Conservation (phyloP, 1,284 basidiomycete species). For the Boletus semigastroideus region DNA sequence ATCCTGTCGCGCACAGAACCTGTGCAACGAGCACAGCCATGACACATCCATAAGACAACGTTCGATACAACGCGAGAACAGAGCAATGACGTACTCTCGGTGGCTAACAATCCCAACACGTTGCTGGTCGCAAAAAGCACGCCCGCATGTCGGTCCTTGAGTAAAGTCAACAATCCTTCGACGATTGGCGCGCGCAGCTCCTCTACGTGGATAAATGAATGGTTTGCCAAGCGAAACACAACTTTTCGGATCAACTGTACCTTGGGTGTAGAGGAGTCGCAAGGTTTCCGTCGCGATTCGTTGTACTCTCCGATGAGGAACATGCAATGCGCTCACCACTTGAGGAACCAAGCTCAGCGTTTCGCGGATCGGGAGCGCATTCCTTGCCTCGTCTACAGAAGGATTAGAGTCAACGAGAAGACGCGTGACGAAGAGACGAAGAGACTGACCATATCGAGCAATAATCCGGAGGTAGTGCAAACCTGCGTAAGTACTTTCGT, state of each 20-base stretch:
- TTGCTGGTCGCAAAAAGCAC: slow-evolving; percentile 20
- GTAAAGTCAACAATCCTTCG: slow-evolving; percentile 14
- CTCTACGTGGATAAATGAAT: slow-evolving; percentile 1
- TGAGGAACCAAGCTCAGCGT: slow-evolving; percentile 10
- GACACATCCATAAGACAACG: neutral
- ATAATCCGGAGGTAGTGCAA: slow-evolving; percentile 27
- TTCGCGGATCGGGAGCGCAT: neutral
- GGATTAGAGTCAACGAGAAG: neutral
- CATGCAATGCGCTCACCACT: slow-evolving; percentile 17
- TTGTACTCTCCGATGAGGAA: slow-evolving; percentile 20
- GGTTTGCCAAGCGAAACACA: neutral
- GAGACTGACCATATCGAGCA: slow-evolving; percentile 17
- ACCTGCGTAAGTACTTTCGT: slow-evolving; percentile 16
- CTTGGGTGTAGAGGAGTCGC: slow-evolving; percentile 1
- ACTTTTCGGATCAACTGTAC: slow-evolving; percentile 4
- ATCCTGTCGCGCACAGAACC: slow-evolving; percentile 21
- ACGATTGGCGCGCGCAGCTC: slow-evolving; percentile 12
- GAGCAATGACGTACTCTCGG: slow-evolving; percentile 16
- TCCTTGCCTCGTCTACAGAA: slow-evolving; percentile 7
- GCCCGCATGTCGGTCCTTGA: slow-evolving; percentile 16
- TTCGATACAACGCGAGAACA: neutral
- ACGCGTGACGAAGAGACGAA: neutral
- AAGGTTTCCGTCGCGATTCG: slow-evolving; percentile 14
- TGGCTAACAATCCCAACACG: slow-evolving; percentile 10
- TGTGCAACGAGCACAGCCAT: neutral